Base-by-base conservation (phyloP, 768 basidiomycete genomes). In the Podaxis carcinomalis region DNA sequence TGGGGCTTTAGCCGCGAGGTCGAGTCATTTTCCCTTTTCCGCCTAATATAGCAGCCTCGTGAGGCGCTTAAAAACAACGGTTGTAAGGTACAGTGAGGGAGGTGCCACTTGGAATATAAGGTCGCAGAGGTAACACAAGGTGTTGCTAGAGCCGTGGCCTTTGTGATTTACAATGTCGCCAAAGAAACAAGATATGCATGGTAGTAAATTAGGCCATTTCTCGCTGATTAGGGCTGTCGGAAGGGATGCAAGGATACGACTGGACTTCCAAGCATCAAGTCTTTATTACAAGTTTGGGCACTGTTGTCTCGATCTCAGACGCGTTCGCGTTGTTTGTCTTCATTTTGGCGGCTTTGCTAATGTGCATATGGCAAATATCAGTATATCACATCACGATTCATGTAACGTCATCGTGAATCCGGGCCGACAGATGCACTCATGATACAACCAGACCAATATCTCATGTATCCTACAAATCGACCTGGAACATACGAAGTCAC, bases 1-100 rank as follows among this genome's bases (percentile, higher is more conserved):
- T 50, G 56, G 46, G 3, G 13, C 3, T 25, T 47, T 25, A 25
- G 57, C 27, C 21, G 51, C 51, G 42, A 46, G 49, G 28, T 14
- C 28, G 59, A 60, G 59, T 60, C 59, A 60, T 6, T 21, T 60
- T 53, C 36, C 59, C 51, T 19, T 36, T 60, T 46, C 40, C 4
- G 19, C 32, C 16, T 44, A 10, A 53, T 60, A 60, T 60, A 60
- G 16, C n/a, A 53, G 19, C 10, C 11, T 25, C 32, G 19, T 4
- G 51, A 14, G 13, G 51, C 19, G 46, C 46, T 35, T 14, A 23
- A 52, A n/a, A 32, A n/a, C 37, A 35, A 52, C 13, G 25, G 16
- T 32, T 4, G 50, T 32, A 32, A 35, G 42, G 39, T 44, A 23
- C n/a, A 19, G n/a, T 50, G 37, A 16, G 27, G 21, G 19, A 40